These are phyloP conservation scores for Colletotrichum agaves DNA, from an alignment of 2,329 filamentous ascomycete genomes.

Conservation along the genomic window DNA sequence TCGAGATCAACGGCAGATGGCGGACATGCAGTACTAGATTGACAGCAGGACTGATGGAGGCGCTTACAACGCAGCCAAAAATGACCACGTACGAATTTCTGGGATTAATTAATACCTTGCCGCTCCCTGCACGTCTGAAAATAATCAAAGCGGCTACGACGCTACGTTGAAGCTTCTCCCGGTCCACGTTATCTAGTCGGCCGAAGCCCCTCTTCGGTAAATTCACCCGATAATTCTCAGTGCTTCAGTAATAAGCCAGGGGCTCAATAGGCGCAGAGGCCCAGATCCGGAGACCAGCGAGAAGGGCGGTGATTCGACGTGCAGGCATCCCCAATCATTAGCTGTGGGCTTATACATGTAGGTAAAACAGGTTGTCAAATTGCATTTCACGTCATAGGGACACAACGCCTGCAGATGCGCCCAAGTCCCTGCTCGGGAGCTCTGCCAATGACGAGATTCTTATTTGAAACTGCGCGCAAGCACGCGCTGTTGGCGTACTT, in stretches of 20 bases:
- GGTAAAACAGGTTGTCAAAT: conserved; percentile 17
- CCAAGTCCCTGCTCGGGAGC: not conserved
- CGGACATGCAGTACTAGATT: conserved; percentile 3
- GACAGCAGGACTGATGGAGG: not conserved
- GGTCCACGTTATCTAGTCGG: conserved; percentile 9
- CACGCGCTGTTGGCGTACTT: conserved; percentile 17
- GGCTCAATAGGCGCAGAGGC: not conserved
- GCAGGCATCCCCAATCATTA: not conserved
- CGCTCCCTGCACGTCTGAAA: conserved; percentile 14
- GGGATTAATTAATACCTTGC: not conserved
- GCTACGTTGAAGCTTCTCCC: not conserved
- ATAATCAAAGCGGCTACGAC: not conserved
- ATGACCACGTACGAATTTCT: conserved; percentile 3
- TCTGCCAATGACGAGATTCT: conserved; percentile 17
- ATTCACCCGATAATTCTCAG: conserved; percentile 22
- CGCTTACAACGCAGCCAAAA: not conserved
- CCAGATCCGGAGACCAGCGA: not conserved
- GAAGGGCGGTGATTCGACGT: conserved; percentile 1
- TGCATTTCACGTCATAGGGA: conserved; percentile 30
- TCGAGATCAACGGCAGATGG: not conserved
- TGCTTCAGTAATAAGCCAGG: not conserved
- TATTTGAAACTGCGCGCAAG: conserved; percentile 28
- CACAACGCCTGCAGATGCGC: not conserved
- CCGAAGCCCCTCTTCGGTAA: conserved; percentile 3
- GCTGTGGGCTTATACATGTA: conserved; percentile 11